phyloP scores from a whole-genome alignment of 768 basidiomycete species.

The Termitomyces bulborhizus region DNA sequence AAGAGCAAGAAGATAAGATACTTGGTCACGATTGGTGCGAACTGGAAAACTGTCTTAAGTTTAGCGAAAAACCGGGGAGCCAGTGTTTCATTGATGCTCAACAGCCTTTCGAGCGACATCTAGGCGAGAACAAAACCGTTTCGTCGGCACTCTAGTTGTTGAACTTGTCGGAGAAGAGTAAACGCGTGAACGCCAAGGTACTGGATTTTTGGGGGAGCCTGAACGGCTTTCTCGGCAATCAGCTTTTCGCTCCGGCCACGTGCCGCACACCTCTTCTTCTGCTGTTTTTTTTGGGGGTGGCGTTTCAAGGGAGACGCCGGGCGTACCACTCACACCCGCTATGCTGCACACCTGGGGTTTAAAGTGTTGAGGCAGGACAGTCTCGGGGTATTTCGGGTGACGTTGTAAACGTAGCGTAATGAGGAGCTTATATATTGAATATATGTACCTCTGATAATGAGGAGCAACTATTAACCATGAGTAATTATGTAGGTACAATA shows the following conservation, averaged over 20 bases:
- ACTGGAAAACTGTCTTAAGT: slow-evolving; percentile 2
- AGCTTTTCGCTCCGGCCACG: neutral
- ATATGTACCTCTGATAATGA: no score
- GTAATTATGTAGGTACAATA: no score
- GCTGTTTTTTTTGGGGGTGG: no score
- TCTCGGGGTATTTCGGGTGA: no score
- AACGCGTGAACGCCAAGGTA: neutral
- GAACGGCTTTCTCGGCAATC: neutral
- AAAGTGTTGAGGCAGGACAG: no score
- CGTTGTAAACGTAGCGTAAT: no score
- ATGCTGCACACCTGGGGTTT: no score
- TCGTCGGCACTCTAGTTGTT: neutral
- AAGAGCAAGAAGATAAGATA: slow-evolving; percentile 40
- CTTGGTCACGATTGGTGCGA: slow-evolving; percentile 24
- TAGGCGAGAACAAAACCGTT: slow-evolving; percentile 4
- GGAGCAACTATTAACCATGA: no score
- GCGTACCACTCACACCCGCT: no score
- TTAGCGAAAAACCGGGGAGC: slow-evolving; percentile 5
- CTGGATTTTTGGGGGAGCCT: neutral
- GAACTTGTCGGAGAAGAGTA: slow-evolving; percentile 5
- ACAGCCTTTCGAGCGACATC: slow-evolving; percentile 5
- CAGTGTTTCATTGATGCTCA: neutral
- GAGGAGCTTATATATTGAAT: no score
- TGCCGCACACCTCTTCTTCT: no score
- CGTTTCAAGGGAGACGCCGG: no score